Conservation (phyloP, 257 asterid species). For the Solanum piurae region DNA sequence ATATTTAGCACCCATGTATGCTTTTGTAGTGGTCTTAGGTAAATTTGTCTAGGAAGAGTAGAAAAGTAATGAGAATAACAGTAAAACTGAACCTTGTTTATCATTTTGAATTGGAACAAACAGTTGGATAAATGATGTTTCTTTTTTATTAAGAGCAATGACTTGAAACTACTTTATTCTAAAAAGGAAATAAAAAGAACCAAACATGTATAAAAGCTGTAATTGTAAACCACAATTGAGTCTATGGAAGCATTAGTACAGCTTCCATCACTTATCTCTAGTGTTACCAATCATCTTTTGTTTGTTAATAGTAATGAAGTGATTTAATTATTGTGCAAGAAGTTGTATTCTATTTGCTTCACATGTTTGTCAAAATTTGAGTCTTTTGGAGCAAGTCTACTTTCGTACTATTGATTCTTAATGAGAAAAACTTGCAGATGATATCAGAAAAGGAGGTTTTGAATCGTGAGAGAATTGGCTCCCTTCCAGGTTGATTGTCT, state of each 20-base stretch:
- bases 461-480: conserved; percentile 40
- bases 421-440: conserved; percentile 47
- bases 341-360: not conserved
- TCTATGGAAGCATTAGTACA: not conserved
- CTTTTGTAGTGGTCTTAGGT: not conserved
- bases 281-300: not conserved
- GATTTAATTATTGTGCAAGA: not conserved
- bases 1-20: not conserved
- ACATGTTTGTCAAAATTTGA: not conserved
- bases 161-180: not conserved
- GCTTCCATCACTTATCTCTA: not conserved
- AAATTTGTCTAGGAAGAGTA: not conserved
- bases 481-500: conserved; percentile 62
- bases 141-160: not conserved
- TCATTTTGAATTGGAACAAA: not conserved
- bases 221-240: not conserved
- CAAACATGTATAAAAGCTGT: not conserved
- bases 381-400: not conserved
- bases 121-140: not conserved
- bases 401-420: not conserved
- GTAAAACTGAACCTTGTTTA: not conserved
- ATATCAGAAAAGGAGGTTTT: conserved; percentile 16
- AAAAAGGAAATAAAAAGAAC: not conserved
- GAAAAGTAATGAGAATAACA: not conserved
- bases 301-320: not conserved